Conservation (phyloP, 2,329 filamentous ascomycete genomes). For the Fusarium sp. region DNA sequence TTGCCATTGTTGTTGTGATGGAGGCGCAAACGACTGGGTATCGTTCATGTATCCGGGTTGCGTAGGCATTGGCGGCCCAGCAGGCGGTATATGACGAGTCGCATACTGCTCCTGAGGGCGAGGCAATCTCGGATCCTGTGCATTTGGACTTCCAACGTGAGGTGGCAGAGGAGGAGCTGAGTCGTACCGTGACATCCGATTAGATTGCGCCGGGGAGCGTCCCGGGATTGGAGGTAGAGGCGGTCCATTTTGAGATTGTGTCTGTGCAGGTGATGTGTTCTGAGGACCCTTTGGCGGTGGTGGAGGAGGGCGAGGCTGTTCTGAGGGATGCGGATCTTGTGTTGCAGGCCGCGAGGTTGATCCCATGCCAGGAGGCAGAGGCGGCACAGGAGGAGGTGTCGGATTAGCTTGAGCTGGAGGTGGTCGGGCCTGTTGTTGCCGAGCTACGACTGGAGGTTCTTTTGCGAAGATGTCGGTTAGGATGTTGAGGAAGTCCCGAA, state of each 20-base stretch:
- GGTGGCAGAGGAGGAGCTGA: slow-evolving; percentile 58
- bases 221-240: slow-evolving; percentile 41
- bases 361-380: slow-evolving; percentile 72
- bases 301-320: slow-evolving; percentile 54
- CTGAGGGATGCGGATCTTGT: slow-evolving; percentile 47
- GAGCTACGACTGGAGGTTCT: slow-evolving; percentile 89
- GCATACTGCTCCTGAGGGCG: slow-evolving; percentile 31
- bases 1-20: slow-evolving; percentile 41
- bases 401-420: slow-evolving; percentile 45
- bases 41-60: slow-evolving; percentile 34
- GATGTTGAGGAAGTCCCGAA: slow-evolving; percentile 84
- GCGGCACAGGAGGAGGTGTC: slow-evolving; percentile 75
- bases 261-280: slow-evolving; percentile 44
- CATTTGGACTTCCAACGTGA: slow-evolving; percentile 35
- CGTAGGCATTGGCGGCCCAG: slow-evolving; percentile 15
- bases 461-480: slow-evolving; percentile 90
- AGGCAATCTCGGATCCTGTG: slow-evolving; percentile 21
- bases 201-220: slow-evolving; percentile 22
- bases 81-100: slow-evolving; percentile 25
- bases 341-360: slow-evolving; percentile 51
- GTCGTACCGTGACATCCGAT: slow-evolving; percentile 56
- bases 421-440: slow-evolving; percentile 62
- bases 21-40: slow-evolving; percentile 22
- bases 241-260: slow-evolving; percentile 42
- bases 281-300: slow-evolving; percentile 65